Evolutionary conservation across 1,284 basidiomycete species (phyloP).

Genomic region (Schizophyllum commune): DNA sequence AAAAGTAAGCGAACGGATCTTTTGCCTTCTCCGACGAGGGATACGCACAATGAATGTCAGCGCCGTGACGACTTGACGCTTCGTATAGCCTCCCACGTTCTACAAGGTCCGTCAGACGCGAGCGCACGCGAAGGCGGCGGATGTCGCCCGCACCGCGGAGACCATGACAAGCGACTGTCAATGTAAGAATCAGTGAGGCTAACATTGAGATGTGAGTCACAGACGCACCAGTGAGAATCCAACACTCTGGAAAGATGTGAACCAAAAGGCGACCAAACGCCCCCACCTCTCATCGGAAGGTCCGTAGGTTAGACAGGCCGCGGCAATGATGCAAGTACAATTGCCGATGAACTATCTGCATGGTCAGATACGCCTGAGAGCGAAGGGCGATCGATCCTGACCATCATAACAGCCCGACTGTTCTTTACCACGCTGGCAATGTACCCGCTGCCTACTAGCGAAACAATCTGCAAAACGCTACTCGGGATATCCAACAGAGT

Average conservation of each 20-base stretch:
- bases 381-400: neutral
- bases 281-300: conserved; percentile 24
- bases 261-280: conserved; percentile 25
- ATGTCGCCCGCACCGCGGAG: conserved; percentile 16
- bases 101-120: neutral
- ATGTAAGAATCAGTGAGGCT: neutral
- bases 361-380: conserved; percentile 2
- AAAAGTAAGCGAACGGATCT: neutral
- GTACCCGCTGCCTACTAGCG: conserved; percentile 11
- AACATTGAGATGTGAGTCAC: neutral
- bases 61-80: conserved; percentile 20
- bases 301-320: conserved; percentile 22
- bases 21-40: no score
- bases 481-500: conserved; percentile 12
- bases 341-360: conserved; percentile 18
- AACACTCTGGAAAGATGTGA: conserved; percentile 22
- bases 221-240: conserved; percentile 13
- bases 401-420: conserved; percentile 13
- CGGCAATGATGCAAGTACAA: conserved; percentile 21
- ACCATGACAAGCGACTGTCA: conserved; percentile 18
- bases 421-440: conserved; percentile 13
- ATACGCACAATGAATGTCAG: conserved; percentile 15
- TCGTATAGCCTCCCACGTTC: conserved; percentile 23
- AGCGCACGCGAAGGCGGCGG: neutral
- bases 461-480: conserved; percentile 12